Evolutionary conservation across 768 basidiomycete genomes (phyloP), one percentile per base, ranked within the genome.

Genomic region (Xerocomellus intermedius): DNA sequence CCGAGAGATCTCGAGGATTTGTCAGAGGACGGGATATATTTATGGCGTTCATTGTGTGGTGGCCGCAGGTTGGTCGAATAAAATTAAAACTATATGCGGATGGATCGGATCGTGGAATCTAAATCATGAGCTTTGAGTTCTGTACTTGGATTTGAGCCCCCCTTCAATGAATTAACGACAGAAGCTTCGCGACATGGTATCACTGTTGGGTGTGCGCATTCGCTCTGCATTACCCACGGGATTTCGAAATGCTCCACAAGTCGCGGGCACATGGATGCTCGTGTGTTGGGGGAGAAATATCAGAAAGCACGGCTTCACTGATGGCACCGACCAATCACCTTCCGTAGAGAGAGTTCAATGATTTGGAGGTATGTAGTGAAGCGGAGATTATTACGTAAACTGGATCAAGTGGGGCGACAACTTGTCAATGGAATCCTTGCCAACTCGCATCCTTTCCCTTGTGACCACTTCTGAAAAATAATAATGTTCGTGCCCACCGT

Each of bases 401-500:
- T 14, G 3, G 8, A 19, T 21, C 21, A 36, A 21, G 28, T 28
- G 8, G 7, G 28, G 1, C 8, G 7, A 28, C 26, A 28, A 28
- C 26, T 28, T 28, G n/a, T n/a, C n/a, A n/a, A n/a, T n/a, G 26
- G 28, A 8, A 8, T 28, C 28, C 28, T 24, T 48, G 32, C 30
- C 42, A 8, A 38, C 41, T 24, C 38, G 13, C 32, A 41, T 42
- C 14, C 52, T 8, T 48, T 52, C 38, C 30, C 16, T 60, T 10
- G 16, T n/a, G 13, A 52, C 54, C 21, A 16, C 43, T 51, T 50
- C 41, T 35, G 16, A 13, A 49, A 4, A 55, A 33, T 46, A 46
- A 46, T 43, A 56, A 80, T 77, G 78, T 61, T 76, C 55, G 50
- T 56, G 39, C 73, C 66, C 60, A 79, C 79, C 66, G 57, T 77